These are phyloP conservation scores for Cyphellophora attinorum DNA, from an alignment of 2,329 filamentous ascomycete genomes.

Conservation along the genomic window DNA sequence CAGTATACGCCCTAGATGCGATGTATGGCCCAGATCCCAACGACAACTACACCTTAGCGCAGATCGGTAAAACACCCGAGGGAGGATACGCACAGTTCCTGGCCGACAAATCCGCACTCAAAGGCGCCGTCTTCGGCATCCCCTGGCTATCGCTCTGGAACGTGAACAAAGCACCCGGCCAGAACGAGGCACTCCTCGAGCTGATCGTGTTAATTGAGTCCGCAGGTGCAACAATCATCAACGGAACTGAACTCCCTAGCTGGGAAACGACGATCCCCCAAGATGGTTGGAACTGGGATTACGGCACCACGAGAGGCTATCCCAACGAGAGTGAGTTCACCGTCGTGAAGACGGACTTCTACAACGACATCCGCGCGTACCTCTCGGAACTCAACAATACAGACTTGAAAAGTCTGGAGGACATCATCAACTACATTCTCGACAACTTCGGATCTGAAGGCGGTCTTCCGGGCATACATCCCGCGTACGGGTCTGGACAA, in stretches of 20 bases:
- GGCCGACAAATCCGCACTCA: conserved; percentile 42
- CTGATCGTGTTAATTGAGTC: conserved; percentile 45
- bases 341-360: conserved; percentile 42
- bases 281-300: conserved; percentile 67
- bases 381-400: conserved; percentile 55
- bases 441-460: conserved; percentile 59
- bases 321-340: conserved; percentile 68
- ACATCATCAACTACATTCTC: conserved; percentile 56
- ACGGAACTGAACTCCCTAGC: conserved; percentile 58
- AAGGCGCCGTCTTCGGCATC: conserved; percentile 57
- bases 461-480: conserved; percentile 49
- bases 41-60: conserved; percentile 58
- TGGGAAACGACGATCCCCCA: conserved; percentile 54
- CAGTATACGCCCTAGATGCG: conserved; percentile 54
- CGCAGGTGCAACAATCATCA: conserved; percentile 59
- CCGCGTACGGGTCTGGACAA: conserved; percentile 61
- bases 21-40: conserved; percentile 55
- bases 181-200: conserved; percentile 44
- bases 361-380: conserved; percentile 55
- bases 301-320: conserved; percentile 39
- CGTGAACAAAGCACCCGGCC: conserved; percentile 43
- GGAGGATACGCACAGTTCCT: conserved; percentile 51
- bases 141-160: conserved; percentile 66
- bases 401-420: conserved; percentile 48
- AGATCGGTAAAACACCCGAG: conserved; percentile 44